Evolutionary conservation across 2,329 filamentous ascomycete species (phyloP).

Genomic region (Aspergillus hortae): DNA sequence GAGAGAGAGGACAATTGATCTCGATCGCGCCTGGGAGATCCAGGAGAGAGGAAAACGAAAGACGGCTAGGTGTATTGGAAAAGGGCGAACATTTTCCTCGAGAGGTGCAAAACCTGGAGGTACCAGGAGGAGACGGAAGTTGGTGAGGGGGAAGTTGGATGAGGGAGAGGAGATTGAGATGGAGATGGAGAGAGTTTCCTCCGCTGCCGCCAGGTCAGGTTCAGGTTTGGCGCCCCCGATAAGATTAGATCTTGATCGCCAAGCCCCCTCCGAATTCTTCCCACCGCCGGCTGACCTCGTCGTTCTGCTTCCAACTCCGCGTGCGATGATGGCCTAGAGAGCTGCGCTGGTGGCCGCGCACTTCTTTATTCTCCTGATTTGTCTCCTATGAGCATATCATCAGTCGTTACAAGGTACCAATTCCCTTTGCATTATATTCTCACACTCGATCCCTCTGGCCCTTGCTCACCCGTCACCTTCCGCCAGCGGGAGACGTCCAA

Average conservation of each 20-base stretch:
- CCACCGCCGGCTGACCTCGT: background rate
- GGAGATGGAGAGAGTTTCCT: background rate
- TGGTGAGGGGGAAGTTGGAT: constrained; percentile 3
- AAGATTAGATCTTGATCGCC: constrained; percentile 39
- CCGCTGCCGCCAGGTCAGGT: constrained; percentile 1
- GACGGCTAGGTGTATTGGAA: constrained; percentile 17
- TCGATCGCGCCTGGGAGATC: constrained; percentile 7
- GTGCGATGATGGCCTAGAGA: no score
- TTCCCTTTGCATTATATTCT: background rate
- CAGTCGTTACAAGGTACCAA: background rate
- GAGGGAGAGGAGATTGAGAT: background rate
- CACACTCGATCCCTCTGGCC: background rate
- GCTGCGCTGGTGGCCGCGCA: background rate
- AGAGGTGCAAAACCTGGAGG: constrained; percentile 2
- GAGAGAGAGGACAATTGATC: constrained; percentile 6
- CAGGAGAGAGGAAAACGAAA: constrained; percentile 9
- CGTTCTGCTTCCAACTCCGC: background rate
- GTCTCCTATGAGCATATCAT: background rate
- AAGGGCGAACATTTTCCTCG: constrained; percentile 19
- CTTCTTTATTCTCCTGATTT: background rate
- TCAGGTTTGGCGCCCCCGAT: constrained; percentile 19
- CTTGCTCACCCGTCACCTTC: background rate
- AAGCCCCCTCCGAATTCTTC: constrained; percentile 20
- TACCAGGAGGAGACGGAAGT: background rate
- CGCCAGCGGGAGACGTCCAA: constrained; percentile 5